phyloP scores from a whole-genome alignment of 495 filamentous ascomycete genomes.

The Penicillium paradoxum region DNA sequence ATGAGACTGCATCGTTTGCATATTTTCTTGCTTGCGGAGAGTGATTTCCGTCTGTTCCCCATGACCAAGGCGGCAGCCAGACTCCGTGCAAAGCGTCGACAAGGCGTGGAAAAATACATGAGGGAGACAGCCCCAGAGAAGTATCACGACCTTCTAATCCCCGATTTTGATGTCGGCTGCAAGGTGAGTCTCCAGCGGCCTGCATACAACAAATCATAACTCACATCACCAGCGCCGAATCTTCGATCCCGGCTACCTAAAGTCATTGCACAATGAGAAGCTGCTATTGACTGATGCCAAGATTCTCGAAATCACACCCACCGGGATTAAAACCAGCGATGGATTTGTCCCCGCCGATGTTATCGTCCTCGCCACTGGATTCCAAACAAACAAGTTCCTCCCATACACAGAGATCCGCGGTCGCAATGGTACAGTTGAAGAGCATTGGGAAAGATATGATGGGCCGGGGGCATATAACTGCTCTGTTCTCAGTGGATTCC shows the following conservation, averaged over 20 bases:
- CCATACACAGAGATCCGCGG: constrained; percentile 38
- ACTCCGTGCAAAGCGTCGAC: constrained; percentile 27
- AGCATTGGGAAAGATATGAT: constrained; percentile 43
- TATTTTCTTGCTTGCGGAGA: constrained; percentile 27
- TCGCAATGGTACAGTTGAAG: constrained; percentile 31
- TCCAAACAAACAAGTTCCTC: constrained; percentile 37
- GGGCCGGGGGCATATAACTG: constrained; percentile 51
- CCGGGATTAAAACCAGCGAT: constrained; percentile 22
- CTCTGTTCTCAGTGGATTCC: constrained; percentile 50
- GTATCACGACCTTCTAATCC: constrained; percentile 51
- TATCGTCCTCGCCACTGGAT: constrained; percentile 50
- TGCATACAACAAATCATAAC: neutral
- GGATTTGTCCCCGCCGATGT: constrained; percentile 44
- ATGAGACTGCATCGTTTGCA: constrained; percentile 21
- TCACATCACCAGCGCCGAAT: constrained; percentile 30
- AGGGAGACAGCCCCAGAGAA: constrained; percentile 43
- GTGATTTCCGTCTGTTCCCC: constrained; percentile 35
- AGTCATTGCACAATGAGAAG: constrained; percentile 21
- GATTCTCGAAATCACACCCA: constrained; percentile 11
- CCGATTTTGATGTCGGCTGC: constrained; percentile 51
- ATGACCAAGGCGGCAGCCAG: constrained; percentile 22
- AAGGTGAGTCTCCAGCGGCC: constrained; percentile 27
- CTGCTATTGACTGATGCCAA: constrained; percentile 39
- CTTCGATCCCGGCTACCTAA: constrained; percentile 27
- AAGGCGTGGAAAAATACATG: constrained; percentile 36